Evolutionary conservation across 2,329 filamentous ascomycete species (phyloP), one percentile per base, ranked within the genome.

Genomic region (Fusarium pseudocircinatum): DNA sequence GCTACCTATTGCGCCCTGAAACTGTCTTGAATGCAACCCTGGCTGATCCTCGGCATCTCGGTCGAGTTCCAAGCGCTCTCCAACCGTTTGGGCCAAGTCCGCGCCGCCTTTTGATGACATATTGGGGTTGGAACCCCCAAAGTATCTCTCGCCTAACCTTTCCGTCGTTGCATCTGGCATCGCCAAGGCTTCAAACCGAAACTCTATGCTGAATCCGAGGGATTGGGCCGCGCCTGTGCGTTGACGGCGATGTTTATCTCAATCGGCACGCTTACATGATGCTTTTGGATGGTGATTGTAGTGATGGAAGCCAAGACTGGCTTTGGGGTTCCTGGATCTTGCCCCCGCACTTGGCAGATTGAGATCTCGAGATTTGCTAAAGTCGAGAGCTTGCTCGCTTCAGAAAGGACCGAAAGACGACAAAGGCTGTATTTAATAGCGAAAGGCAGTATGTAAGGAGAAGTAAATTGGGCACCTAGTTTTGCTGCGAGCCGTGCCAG

Each of bases 81-180:
- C 65, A 68, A 68, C 44, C 22, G 12, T 37, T 32, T 46, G 28
- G 32, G 43, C 18, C 50, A 63, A 47, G 43, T 61, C 26, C 18
- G 49, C 26, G 49, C 28, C 50, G 34, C 50, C 20, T 28, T 40
- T 28, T n/a, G 14, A n/a, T 37, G 16, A 26, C 50, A 62, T 37
- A 14, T 69, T 69, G 65, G 65, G 67, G 67, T 70, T 59, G 34
- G 8, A 49, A 26, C 64, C 67, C 67, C 67, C 67, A 69, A 69
- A 46, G 44, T 62, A 13, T 22, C 20, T 3, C 10, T 43, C 40
- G 49, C 49, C 15, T 53, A 62, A 32, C 42, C 18, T 30, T 42
- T n/a, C 36, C 53, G 22, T 22, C 30, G 36, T 32, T 36, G n/a
- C 42, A 68, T 43, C 64, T n/a, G 36, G 58, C 42, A 52, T 34